phyloP scores from a whole-genome alignment of 768 basidiomycete genomes.

The Arthromyces matolae region DNA sequence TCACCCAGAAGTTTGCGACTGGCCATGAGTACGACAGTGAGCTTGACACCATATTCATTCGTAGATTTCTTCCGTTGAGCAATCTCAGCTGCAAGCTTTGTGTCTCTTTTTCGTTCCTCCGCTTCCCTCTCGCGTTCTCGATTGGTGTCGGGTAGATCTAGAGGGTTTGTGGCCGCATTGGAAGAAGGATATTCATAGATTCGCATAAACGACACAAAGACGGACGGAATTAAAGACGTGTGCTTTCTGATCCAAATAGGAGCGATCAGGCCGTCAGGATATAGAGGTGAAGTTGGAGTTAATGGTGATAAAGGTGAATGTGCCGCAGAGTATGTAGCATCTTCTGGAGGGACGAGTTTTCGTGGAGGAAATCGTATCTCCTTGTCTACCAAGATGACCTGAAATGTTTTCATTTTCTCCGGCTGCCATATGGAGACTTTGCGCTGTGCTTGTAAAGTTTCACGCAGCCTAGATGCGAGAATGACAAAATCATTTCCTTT shows the following conservation, averaged over 20 bases:
- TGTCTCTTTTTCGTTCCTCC: constrained; percentile 71
- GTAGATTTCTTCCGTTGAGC: constrained; percentile 74
- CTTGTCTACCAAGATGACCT: constrained; percentile 82
- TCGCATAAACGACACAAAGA: constrained; percentile 88
- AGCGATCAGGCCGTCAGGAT: constrained; percentile 94
- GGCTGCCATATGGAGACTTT: constrained; percentile 70
- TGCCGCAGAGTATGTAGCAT: constrained; percentile 49
- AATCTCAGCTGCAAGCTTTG: constrained; percentile 77
- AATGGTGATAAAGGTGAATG: constrained; percentile 96
- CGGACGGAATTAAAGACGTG: constrained; percentile 84
- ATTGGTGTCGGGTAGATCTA: constrained; percentile 51
- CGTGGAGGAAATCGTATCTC: constrained; percentile 83
- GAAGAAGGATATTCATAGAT: constrained; percentile 62
- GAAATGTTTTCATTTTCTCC: constrained; percentile 70
- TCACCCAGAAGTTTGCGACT: constrained; percentile 81
- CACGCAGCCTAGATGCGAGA: constrained; percentile 61
- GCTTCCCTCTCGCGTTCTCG: constrained; percentile 54
- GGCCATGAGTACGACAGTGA: constrained; percentile 93
- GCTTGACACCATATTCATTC: constrained; percentile 85
- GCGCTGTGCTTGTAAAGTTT: constrained; percentile 60
- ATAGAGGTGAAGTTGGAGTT: constrained; percentile 80
- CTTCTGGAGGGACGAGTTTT: constrained; percentile 62
- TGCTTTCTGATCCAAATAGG: constrained; percentile 99
- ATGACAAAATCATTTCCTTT: constrained; percentile 57
- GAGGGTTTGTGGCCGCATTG: constrained; percentile 43